Conservation (phyloP, 495 filamentous ascomycete species). For the Aspergillus egyptiacus region DNA sequence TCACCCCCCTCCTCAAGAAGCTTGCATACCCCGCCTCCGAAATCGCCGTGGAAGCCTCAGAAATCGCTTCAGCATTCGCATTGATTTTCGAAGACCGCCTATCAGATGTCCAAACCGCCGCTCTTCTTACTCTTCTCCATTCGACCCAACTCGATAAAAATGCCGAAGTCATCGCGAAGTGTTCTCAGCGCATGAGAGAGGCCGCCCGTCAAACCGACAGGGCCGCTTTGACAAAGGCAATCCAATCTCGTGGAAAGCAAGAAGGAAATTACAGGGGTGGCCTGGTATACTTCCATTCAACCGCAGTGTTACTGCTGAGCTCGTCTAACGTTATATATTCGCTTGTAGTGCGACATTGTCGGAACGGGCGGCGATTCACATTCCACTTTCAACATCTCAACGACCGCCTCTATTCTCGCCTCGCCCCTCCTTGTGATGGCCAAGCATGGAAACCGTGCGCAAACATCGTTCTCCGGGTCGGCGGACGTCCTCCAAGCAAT, state of each 20-base stretch:
- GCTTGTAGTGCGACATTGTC: slow-evolving; percentile 81
- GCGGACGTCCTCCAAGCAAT: slow-evolving; percentile 81
- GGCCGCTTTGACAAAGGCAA: slow-evolving; percentile 49
- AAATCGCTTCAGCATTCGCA: slow-evolving; percentile 82
- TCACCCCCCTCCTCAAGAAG: slow-evolving; percentile 73
- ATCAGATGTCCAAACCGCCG: slow-evolving; percentile 74
- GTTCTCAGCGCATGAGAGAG: slow-evolving; percentile 61
- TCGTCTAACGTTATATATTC: neutral
- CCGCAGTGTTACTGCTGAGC: neutral
- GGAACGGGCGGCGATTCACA: slow-evolving; percentile 95
- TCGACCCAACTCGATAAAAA: slow-evolving; percentile 75
- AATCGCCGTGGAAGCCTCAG: slow-evolving; percentile 58
- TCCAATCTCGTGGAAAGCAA: slow-evolving; percentile 48
- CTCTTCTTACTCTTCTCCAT: slow-evolving; percentile 80
- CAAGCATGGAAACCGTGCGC: slow-evolving; percentile 96
- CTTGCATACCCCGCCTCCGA: slow-evolving; percentile 62
- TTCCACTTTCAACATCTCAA: slow-evolving; percentile 96
- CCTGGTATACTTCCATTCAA: slow-evolving; percentile 43
- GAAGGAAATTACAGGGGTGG: slow-evolving; percentile 68
- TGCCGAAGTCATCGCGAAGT: slow-evolving; percentile 73
- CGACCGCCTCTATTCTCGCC: slow-evolving; percentile 86
- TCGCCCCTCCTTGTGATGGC: slow-evolving; percentile 74
- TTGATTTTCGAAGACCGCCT: slow-evolving; percentile 82
- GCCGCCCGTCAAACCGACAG: slow-evolving; percentile 63
- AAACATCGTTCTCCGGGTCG: slow-evolving; percentile 90